These are phyloP conservation scores for Sphaerulina populicola DNA, from an alignment of 2,329 filamentous ascomycete species.

Conservation along the genomic window DNA sequence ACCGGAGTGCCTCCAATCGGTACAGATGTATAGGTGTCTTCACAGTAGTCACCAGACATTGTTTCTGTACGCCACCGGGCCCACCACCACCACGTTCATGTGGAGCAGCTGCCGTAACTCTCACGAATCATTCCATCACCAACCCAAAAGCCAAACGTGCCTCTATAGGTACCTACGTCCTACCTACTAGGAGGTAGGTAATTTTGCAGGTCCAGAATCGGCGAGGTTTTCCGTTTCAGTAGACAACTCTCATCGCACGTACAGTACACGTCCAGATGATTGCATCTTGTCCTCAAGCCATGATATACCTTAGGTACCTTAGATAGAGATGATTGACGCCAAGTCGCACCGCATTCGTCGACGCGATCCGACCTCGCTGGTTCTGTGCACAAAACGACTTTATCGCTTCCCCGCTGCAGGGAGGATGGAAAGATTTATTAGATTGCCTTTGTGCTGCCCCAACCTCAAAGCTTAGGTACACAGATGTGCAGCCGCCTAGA, in stretches of 20 bases:
- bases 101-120: constrained; percentile 3
- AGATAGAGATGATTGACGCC: background rate
- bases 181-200: too few species aligned
- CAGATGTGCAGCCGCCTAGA: constrained; percentile 6
- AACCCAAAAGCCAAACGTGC: constrained; percentile 2
- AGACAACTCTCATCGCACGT: too few species aligned
- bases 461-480: constrained; percentile 5
- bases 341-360: background rate
- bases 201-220: background rate
- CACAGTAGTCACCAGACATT: background rate
- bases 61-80: background rate
- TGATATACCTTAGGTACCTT: too few species aligned
- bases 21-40: background rate
- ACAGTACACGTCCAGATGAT: too few species aligned
- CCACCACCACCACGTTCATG: constrained; percentile 4
- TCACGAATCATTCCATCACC: background rate
- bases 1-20: constrained; percentile 3
- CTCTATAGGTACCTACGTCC: background rate
- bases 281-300: background rate
- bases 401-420: background rate
- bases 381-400: constrained; percentile 5
- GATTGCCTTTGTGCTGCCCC: constrained; percentile 9
- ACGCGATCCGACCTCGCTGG: constrained; percentile 4
- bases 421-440: background rate
- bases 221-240: background rate